Percentiles rank a stretch among this genome's conserved stretches.
These are phyloP conservation scores for Tuber brumale DNA, from an alignment of 495 filamentous ascomycete genomes.

Conservation along the genomic window DNA sequence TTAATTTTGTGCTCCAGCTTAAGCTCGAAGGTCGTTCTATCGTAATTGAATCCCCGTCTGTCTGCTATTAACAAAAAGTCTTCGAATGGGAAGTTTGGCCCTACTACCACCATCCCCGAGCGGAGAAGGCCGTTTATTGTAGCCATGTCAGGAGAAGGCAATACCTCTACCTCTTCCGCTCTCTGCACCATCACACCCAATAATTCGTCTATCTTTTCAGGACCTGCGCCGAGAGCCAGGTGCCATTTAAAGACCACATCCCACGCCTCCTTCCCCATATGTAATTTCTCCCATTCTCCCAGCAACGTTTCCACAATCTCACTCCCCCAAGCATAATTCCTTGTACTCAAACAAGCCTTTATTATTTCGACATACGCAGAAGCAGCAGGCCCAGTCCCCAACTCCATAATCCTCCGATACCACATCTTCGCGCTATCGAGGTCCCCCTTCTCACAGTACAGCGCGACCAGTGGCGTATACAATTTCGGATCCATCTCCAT, in stretches of 20 bases:
- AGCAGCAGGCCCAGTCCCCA: constrained; percentile 44
- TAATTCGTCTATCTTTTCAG: constrained; percentile 64
- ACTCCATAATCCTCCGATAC: constrained; percentile 56
- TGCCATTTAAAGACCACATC: constrained; percentile 71
- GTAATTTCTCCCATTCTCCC: constrained; percentile 50
- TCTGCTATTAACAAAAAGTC: constrained; percentile 60
- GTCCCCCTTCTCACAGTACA: constrained; percentile 50
- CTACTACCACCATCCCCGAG: constrained; percentile 3
- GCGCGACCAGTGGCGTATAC: constrained; percentile 51
- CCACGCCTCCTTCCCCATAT: constrained; percentile 56
- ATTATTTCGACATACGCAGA: constrained; percentile 51
- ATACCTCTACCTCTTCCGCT: constrained; percentile 12
- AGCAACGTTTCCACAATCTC: constrained; percentile 55
- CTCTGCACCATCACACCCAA: constrained; percentile 54
- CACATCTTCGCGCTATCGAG: constrained; percentile 54
- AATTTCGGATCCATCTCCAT: constrained; percentile 42
- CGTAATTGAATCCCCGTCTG: constrained; percentile 57
- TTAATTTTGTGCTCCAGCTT: constrained; percentile 68
- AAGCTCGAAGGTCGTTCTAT: constrained; percentile 61
- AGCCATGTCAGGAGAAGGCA: constrained; percentile 52
- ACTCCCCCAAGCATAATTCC: constrained; percentile 58
- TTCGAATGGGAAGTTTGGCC: constrained; percentile 54
- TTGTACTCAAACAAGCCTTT: constrained; percentile 52
- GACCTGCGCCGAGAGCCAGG: constrained; percentile 58
- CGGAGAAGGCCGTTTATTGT: constrained; percentile 71